Evolutionary conservation across 805 yeast species (phyloP).

Genomic region (Cyberlindnera saturnus): DNA sequence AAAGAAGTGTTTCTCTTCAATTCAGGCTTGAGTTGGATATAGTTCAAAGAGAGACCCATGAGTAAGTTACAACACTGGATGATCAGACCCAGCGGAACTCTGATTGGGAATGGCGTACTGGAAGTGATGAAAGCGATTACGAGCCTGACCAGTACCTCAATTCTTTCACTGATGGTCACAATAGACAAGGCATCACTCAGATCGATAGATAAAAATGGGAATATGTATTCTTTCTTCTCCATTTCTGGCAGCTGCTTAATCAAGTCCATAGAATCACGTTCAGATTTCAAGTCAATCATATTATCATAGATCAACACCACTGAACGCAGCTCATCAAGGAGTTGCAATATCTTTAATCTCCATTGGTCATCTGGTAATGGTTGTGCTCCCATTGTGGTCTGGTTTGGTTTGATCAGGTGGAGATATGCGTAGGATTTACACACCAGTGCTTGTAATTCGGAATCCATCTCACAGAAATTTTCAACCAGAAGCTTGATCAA

Average conservation of each 20-base stretch:
- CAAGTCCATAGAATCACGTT: slow-evolving; percentile 38
- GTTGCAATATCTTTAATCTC: slow-evolving; percentile 39
- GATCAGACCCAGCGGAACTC: slow-evolving; percentile 59
- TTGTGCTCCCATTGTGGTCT: slow-evolving; percentile 26
- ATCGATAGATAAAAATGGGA: slow-evolving; percentile 52
- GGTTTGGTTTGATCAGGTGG: slow-evolving; percentile 43
- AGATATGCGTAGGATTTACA: slow-evolving; percentile 48
- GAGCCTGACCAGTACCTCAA: slow-evolving; percentile 40
- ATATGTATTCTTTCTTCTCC: slow-evolving; percentile 26
- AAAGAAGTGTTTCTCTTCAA: slow-evolving; percentile 47
- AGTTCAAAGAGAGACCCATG: slow-evolving; percentile 47
- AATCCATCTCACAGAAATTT: slow-evolving; percentile 34
- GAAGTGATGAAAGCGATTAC: slow-evolving; percentile 40
- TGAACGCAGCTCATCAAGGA: slow-evolving; percentile 49
- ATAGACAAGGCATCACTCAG: slow-evolving; percentile 48
- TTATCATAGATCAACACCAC: slow-evolving; percentile 52
- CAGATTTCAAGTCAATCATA: slow-evolving; percentile 52
- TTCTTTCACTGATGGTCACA: slow-evolving; percentile 44
- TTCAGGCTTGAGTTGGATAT: slow-evolving; percentile 51
- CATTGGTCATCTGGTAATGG: slow-evolving; percentile 37
- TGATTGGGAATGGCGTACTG: slow-evolving; percentile 49
- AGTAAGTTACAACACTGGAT: slow-evolving; percentile 47
- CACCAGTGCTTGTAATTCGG: slow-evolving; percentile 33
- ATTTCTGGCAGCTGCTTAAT: slow-evolving; percentile 35
- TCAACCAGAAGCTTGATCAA: slow-evolving; percentile 30